These are phyloP conservation scores for Grosmannia serpens DNA, from an alignment of 2,329 filamentous ascomycete genomes.

Conservation along the genomic window DNA sequence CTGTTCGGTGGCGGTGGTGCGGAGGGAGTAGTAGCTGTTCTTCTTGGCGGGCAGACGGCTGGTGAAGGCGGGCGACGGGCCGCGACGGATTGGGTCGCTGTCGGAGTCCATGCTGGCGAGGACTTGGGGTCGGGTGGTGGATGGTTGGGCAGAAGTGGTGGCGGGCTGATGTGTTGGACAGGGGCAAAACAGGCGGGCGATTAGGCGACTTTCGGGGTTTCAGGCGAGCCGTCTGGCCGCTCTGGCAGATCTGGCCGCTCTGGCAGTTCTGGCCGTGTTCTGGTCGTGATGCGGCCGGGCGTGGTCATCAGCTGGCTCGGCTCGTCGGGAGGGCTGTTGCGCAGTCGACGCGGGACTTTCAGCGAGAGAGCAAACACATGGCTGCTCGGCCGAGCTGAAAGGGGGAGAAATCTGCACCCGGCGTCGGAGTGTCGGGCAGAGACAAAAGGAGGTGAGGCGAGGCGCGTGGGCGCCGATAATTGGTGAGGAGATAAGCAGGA, in stretches of 20 bases:
- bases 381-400: background rate
- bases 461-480: background rate
- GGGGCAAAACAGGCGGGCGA: too few relatives aligned
- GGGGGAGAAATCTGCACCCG: background rate
- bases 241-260: too few relatives aligned
- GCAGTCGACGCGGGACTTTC: background rate
- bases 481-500: background rate
- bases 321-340: too few relatives aligned
- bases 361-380: background rate
- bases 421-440: background rate
- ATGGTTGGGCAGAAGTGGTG: background rate
- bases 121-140: background rate
- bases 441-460: background rate
- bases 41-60: slow-evolving; percentile 8
- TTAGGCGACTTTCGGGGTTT: too few relatives aligned
- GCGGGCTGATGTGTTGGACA: too few relatives aligned
- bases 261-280: too few relatives aligned
- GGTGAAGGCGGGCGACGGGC: background rate
- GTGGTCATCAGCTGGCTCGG: too few relatives aligned
- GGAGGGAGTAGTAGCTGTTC: slow-evolving; percentile 9
- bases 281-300: too few relatives aligned
- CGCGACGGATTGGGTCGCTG: background rate
- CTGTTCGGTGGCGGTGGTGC: slow-evolving; percentile 1
- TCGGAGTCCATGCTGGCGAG: background rate
- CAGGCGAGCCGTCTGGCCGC: too few relatives aligned